A percentile compares a stretch with the other conserved stretches of the same genome.
Evolutionary conservation across 164 flowering plant genomes (phyloP).

Genomic region (Stephania cephalantha): DNA sequence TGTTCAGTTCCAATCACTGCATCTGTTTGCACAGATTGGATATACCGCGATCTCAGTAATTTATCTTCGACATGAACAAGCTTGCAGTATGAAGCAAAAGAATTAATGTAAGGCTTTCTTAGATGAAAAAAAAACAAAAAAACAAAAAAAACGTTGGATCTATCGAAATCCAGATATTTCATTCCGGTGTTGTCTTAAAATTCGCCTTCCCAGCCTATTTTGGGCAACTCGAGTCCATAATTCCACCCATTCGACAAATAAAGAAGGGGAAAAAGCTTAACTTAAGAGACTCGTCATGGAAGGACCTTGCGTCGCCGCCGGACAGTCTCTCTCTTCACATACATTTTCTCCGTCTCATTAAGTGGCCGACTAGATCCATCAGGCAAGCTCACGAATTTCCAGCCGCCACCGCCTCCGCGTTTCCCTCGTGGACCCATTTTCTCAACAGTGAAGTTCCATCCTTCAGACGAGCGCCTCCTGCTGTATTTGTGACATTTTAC

Average conservation of each 20-base stretch:
- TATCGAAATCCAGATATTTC: not conserved
- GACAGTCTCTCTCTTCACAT: conserved; percentile 70
- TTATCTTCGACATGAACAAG: not conserved
- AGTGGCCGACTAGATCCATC: conserved; percentile 87
- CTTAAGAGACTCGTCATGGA: conserved; percentile 26
- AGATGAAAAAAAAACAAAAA: no score
- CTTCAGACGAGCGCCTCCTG: conserved; percentile 61
- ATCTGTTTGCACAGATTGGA: no score
- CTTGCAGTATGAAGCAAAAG: not conserved
- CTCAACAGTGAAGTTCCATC: conserved; percentile 86
- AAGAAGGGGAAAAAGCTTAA: no score
- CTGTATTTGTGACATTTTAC: conserved; percentile 85
- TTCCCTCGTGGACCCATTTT: conserved; percentile 71
- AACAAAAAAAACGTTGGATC: not conserved
- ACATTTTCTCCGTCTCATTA: conserved; percentile 82
- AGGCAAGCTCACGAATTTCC: conserved; percentile 81
- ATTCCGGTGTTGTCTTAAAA: not conserved
- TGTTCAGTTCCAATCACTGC: no score
- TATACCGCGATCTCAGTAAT: not conserved
- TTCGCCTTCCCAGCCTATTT: not conserved
- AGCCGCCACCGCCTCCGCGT: conserved; percentile 84
- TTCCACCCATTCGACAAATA: not conserved
- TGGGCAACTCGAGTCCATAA: not conserved
- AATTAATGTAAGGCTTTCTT: not conserved
- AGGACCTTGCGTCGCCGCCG: conserved; percentile 61